Evolutionary conservation across 805 yeast genomes (phyloP).

Genomic region (Pichia kluyveri): DNA sequence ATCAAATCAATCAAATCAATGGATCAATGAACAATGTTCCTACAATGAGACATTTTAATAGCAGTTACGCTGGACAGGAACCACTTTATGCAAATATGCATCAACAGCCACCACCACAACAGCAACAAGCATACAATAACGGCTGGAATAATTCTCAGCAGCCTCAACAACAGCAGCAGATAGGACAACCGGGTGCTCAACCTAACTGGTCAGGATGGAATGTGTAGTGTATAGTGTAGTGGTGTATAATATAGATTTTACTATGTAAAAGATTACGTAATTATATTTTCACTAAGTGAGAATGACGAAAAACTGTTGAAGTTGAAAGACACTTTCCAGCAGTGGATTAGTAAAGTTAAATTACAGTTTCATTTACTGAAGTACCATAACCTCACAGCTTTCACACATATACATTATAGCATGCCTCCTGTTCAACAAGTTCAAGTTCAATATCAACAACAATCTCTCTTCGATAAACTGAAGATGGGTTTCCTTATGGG

Average conservation of each 20-base stretch:
- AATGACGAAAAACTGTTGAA: no score
- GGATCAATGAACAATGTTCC: not conserved
- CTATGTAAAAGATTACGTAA: not conserved
- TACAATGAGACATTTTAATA: not conserved
- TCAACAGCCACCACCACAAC: constrained; percentile 2
- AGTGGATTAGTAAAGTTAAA: no score
- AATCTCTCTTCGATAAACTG: constrained; percentile 89
- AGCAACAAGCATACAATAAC: constrained; percentile 2
- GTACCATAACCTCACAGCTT: not conserved
- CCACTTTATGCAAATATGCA: constrained; percentile 10
- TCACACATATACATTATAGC: not conserved
- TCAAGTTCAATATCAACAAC: constrained; percentile 53
- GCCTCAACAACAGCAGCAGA: constrained; percentile 8
- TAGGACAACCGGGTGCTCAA: not conserved
- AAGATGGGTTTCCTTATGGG: constrained; percentile 99
- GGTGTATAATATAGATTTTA: not conserved
- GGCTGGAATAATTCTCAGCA: constrained; percentile 4
- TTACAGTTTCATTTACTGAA: constrained; percentile 1
- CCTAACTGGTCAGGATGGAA: constrained; percentile 6
- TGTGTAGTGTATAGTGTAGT: not conserved
- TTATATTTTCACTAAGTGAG: no score
- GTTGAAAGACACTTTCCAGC: no score
- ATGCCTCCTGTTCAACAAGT: constrained; percentile 68
- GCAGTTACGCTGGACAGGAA: not conserved
- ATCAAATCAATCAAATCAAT: not conserved